These are phyloP conservation scores for Auricularia sp. DNA, from an alignment of 768 basidiomycete genomes.

Conservation along the genomic window DNA sequence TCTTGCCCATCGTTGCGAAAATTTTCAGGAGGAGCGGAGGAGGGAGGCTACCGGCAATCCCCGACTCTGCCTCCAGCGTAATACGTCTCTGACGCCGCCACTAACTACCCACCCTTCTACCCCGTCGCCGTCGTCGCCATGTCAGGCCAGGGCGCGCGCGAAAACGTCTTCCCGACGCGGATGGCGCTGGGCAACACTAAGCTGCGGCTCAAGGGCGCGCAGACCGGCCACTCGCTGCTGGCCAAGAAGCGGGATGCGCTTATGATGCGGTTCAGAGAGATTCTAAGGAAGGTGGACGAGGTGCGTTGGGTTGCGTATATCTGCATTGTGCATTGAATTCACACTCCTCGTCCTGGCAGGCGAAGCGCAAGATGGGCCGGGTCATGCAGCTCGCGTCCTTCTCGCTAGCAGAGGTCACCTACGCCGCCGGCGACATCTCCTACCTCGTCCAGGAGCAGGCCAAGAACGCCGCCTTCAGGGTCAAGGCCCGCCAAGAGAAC, in stretches of 20 bases:
- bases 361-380: slow-evolving; percentile 97
- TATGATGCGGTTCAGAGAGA: slow-evolving; percentile 87
- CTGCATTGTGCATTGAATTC: neutral
- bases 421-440: slow-evolving; percentile 92
- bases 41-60: neutral
- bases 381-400: slow-evolving; percentile 99
- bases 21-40: neutral
- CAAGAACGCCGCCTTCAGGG: slow-evolving; percentile 81
- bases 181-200: slow-evolving; percentile 72
- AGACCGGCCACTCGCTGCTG: slow-evolving; percentile 88
- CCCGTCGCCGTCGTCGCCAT: slow-evolving; percentile 29
- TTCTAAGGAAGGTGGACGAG: slow-evolving; percentile 95
- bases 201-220: slow-evolving; percentile 78
- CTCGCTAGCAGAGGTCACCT: slow-evolving; percentile 97
- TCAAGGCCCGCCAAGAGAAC: slow-evolving; percentile 94
- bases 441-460: slow-evolving; percentile 98
- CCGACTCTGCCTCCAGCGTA: neutral
- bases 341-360: slow-evolving; percentile 35
- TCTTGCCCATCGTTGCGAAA: slow-evolving; percentile 6
- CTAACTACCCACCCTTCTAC: too few species aligned
- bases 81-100: too few species aligned
- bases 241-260: slow-evolving; percentile 98
- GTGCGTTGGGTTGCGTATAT: slow-evolving; percentile 30
- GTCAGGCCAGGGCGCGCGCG: slow-evolving; percentile 84
- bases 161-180: slow-evolving; percentile 51